Evolutionary conservation across 2,329 filamentous ascomycete genomes (phyloP), one percentile per base, ranked within the genome.

Genomic region (Nannizziopsis barbatae): DNA sequence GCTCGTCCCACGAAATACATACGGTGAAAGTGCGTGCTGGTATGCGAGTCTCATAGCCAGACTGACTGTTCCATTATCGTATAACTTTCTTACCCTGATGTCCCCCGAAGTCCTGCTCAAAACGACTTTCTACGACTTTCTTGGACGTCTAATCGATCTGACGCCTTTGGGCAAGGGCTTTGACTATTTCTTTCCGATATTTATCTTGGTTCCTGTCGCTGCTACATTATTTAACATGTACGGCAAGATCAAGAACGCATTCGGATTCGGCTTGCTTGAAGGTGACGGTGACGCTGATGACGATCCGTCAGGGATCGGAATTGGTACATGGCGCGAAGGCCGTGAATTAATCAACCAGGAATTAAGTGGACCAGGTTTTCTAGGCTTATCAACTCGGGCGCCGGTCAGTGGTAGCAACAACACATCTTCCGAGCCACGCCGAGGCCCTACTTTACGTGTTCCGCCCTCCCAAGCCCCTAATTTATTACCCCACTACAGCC

Each of bases 41-140:
- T 98, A 96, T 62, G 84, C 87, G 1, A 81, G 87, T 50, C 87
- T 95, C 63, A 85, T 95, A 9, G 90, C 92, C 45, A 86, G 89
- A 59, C 79, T 98, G 38, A 95, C 86, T 1, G 86, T 98, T 0
- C 92, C 92, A 0, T 75, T 98, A 7, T 82, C 86, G 3, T 98
- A 95, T 76, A 98, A 98, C 68, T 98, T 96, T 62, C 76, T 95
- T 63, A 95, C 90, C 0, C 90, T 96, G 62, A 68, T 95, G 17
- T 84, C 85, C 0, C 74, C 72, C 6, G 72, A 73, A 10, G 78
- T 94, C 37, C 90, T 88, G 61, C 69, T 75, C 50, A 76, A 81
- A 57, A 95, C 89, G 0, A 80, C 81, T 0, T 98, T 96, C 66
- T 95, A 90, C 68, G 66, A 77, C 37, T 95, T 98, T 59, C 75